Base-by-base conservation (phyloP, 2,329 filamentous ascomycete species). In the Thyridium curvatum region DNA sequence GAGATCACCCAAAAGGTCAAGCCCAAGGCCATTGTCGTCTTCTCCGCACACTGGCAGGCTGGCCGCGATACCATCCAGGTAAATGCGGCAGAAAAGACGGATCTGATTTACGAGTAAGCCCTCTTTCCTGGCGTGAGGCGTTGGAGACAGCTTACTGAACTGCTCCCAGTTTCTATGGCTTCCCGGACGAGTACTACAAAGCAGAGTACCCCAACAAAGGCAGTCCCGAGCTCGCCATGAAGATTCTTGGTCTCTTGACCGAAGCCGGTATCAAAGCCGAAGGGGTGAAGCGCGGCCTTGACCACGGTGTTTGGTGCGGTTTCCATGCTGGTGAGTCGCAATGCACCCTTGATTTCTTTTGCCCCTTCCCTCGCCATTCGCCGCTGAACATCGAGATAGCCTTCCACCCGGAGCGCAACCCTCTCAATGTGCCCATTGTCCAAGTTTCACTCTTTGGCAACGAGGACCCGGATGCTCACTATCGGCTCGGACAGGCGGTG, bases 41-140 rank as follows among this genome's bases (percentile, higher is more conserved):
- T 90, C 54, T 87, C 84, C 1, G 85, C 83, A 1, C 84, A 90
- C 58, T 89, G 85, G 84, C 79, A 86, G 60, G 78, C 71, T 34
- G 62, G 53, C 39, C 59, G 61, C 30, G 64, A 71, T 48, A 68
- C 64, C 4, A 72, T 87, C 44, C 66, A 82, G 50, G 71, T 87
- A 48, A 87, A 86, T 55, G 76, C 72, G 8, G 78, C 74, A 3
- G 77, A 77, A 41, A 61, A 69, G n/a, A 78, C 73, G 4, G 74
- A 81, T 41, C 53, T 87, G 46, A 83, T 87, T 37, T 87, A 86
- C 55, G 83, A 87, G 74, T 77, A 58, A 41, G 56, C 53, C 18
- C 16, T 8, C 8, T 15, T 3, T 18, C 32, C 21, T 34, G n/a
- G 21, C 33, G 10, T 26, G 18, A 8, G 4, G 8, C n/a, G 12